Percentiles rank a stretch among this genome's conserved stretches.
Evolutionary conservation across 768 basidiomycete species (phyloP).

Genomic region (Boletus vinaceobasis): DNA sequence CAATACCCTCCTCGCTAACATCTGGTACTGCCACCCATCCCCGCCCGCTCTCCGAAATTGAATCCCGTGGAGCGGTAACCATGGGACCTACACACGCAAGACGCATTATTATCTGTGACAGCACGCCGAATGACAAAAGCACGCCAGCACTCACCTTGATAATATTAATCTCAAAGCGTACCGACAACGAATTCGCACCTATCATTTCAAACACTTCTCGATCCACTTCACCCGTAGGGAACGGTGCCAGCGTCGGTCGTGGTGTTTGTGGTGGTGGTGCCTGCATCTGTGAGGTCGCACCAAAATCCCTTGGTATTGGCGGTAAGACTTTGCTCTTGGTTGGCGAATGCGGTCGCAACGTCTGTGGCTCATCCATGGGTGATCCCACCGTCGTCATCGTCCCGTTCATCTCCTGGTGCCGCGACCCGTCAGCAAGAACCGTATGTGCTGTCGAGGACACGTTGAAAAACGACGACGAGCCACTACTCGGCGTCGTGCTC

Average conservation of each 20-base stretch:
- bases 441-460: conserved; percentile 56
- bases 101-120: not conserved
- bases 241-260: conserved; percentile 42
- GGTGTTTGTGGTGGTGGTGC: conserved; percentile 30
- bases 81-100: conserved; percentile 64
- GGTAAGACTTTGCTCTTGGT: conserved; percentile 66
- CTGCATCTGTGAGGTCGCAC: conserved; percentile 22
- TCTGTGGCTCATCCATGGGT: conserved; percentile 28
- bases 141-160: conserved; percentile 70
- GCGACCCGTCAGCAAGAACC: conserved; percentile 34
- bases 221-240: conserved; percentile 66
- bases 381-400: conserved; percentile 14
- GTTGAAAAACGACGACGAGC: conserved; percentile 85
- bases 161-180: conserved; percentile 95
- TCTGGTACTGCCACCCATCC: conserved; percentile 96
- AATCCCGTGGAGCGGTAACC: conserved; percentile 89
- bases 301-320: conserved; percentile 76
- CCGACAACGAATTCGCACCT: conserved; percentile 75
- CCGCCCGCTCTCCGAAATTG: conserved; percentile 91
- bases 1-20: conserved; percentile 84
- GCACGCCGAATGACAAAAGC: not conserved
- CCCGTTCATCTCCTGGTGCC: conserved; percentile 27
- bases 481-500: conserved; percentile 67
- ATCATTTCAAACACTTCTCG: conserved; percentile 68
- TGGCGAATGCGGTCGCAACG: conserved; percentile 46